Evolutionary conservation across 148 eudicot species (phyloP).

Genomic region (Hydrangea macrophylla): DNA sequence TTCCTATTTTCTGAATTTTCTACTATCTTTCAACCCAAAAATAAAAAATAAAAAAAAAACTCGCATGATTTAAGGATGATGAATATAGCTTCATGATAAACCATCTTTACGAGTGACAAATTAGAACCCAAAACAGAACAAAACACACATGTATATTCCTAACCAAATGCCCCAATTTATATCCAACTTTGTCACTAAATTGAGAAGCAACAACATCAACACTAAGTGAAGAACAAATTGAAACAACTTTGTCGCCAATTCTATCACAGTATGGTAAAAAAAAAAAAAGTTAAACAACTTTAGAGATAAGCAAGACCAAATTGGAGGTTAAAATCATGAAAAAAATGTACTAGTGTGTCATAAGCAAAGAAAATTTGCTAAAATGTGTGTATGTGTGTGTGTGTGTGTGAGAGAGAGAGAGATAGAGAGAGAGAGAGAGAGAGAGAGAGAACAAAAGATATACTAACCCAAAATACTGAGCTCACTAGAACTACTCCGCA

Average conservation of each 20-base stretch:
- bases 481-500: conserved; percentile 36
- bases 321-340: conserved; percentile 1
- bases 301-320: neutral
- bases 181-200: neutral
- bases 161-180: neutral
- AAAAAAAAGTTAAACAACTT: too few species aligned
- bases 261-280: neutral
- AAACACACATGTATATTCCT: neutral
- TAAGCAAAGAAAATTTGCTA: neutral
- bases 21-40: too few species aligned
- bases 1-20: too few species aligned
- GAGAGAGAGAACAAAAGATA: conserved; percentile 2
- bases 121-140: neutral
- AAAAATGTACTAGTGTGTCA: neutral
- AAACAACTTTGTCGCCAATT: conserved; percentile 2
- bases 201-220: conserved; percentile 4
- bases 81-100: neutral
- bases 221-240: neutral
- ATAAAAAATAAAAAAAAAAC: too few species aligned
- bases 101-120: conserved; percentile 2
- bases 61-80: too few species aligned
- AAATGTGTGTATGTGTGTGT: too few species aligned
- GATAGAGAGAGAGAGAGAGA: neutral
- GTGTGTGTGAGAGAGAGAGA: too few species aligned
- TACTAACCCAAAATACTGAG: conserved; percentile 26